Conservation (phyloP, 768 basidiomycete species). For the Tricholoma bakamatsutake region DNA sequence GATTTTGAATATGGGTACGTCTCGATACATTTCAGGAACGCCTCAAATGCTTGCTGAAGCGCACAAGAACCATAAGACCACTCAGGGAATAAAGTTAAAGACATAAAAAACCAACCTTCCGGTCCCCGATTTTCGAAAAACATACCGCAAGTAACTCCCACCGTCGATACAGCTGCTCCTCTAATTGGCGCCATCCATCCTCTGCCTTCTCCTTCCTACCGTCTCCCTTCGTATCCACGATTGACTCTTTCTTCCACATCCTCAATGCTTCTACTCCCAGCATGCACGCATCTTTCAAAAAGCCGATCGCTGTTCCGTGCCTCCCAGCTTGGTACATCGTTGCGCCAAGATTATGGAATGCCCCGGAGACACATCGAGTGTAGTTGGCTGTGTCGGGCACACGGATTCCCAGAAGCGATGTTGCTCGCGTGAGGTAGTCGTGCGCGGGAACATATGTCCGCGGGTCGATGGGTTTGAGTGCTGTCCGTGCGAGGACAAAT, state of each 20-base stretch:
- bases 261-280: conserved; percentile 45
- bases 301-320: conserved; percentile 60
- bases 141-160: conserved; percentile 83
- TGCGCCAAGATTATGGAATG: conserved; percentile 64
- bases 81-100: neutral
- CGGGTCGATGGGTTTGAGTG: conserved; percentile 33
- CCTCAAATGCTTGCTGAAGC: conserved; percentile 52
- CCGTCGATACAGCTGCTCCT: conserved; percentile 60
- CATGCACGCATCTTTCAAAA: conserved; percentile 55
- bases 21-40: conserved; percentile 45
- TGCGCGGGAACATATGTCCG: conserved; percentile 43
- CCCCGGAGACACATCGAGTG: conserved; percentile 64
- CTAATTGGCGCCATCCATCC: conserved; percentile 53
- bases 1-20: conserved; percentile 46
- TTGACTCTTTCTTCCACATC: conserved; percentile 14
- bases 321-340: conserved; percentile 61
- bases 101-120: conserved; percentile 44
- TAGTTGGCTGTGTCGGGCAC: conserved; percentile 42
- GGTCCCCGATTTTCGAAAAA: conserved; percentile 70
- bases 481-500: conserved; percentile 46
- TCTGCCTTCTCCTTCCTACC: conserved; percentile 13
- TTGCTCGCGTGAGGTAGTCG: conserved; percentile 40
- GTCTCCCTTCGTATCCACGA: neutral
- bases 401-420: conserved; percentile 25
- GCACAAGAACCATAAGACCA: neutral